Conservation (phyloP, 805 yeast genomes). For the Candida ipomoeae region DNA sequence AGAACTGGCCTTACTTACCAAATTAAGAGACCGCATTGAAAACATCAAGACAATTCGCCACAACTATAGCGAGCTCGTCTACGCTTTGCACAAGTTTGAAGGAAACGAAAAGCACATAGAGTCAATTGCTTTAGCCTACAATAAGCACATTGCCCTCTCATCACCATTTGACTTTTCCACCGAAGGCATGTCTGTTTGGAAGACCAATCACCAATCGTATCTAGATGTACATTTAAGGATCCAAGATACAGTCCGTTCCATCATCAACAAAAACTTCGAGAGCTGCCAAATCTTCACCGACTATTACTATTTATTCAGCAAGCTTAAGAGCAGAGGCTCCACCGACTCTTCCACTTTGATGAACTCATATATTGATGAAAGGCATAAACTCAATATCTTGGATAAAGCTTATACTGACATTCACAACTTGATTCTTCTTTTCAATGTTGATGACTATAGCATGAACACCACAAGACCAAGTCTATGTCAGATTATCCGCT, state of each 20-base stretch:
- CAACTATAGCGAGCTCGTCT: constrained; percentile 48
- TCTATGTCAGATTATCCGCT: not conserved
- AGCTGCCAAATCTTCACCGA: constrained; percentile 26
- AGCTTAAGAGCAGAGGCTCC: constrained; percentile 16
- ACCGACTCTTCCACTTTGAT: constrained; percentile 9
- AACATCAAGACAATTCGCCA: constrained; percentile 44
- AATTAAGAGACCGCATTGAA: constrained; percentile 40
- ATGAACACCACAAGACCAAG: not conserved
- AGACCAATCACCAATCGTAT: constrained; percentile 26
- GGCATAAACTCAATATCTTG: constrained; percentile 30
- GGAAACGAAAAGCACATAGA: constrained; percentile 14
- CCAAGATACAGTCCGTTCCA: constrained; percentile 19
- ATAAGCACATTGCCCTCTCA: constrained; percentile 24
- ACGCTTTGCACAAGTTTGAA: constrained; percentile 25
- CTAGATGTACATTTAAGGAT: constrained; percentile 18
- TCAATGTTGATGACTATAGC: not conserved
- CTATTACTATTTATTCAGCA: constrained; percentile 23
- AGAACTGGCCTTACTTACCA: constrained; percentile 33
- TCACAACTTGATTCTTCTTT: constrained; percentile 7
- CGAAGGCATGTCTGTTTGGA: constrained; percentile 29
- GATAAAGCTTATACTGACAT: constrained; percentile 28
- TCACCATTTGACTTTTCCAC: constrained; percentile 31
- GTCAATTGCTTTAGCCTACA: constrained; percentile 26
- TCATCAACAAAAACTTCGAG: constrained; percentile 25
- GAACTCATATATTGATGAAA: constrained; percentile 31